Evolutionary conservation across 768 basidiomycete genomes (phyloP).

Genomic region (Boletus patriciae): DNA sequence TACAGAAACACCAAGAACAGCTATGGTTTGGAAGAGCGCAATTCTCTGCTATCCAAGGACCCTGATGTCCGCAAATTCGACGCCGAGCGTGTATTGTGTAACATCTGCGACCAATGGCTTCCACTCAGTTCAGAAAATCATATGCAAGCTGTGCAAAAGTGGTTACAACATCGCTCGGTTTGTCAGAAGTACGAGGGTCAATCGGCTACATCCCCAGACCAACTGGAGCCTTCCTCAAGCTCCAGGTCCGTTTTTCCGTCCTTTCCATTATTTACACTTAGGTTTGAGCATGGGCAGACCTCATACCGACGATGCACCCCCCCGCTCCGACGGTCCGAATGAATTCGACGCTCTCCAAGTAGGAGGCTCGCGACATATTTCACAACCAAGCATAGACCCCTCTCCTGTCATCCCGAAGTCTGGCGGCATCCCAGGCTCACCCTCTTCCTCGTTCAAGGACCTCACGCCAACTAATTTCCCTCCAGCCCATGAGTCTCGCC

Average conservation of each 20-base stretch:
- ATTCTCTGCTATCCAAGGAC: constrained; percentile 58
- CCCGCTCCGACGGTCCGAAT: constrained; percentile 31
- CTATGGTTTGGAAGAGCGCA: constrained; percentile 61
- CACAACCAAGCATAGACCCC: constrained; percentile 11
- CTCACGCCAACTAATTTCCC: constrained; percentile 58
- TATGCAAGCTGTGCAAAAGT: constrained; percentile 58
- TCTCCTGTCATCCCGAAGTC: constrained; percentile 13
- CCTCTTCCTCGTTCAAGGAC: constrained; percentile 51
- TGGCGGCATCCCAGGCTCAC: constrained; percentile 26
- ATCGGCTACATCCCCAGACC: constrained; percentile 9
- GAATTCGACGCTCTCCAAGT: constrained; percentile 21
- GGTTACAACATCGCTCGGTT: constrained; percentile 59
- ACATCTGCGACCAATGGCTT: constrained; percentile 70
- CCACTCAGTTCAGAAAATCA: constrained; percentile 59
- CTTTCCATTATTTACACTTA: constrained; percentile 3
- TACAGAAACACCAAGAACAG: constrained; percentile 46
- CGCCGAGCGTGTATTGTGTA: constrained; percentile 67
- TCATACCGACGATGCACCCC: constrained; percentile 25
- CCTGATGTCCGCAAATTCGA: constrained; percentile 75
- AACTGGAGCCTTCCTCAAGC: constrained; percentile 24
- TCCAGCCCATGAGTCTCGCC: constrained; percentile 61
- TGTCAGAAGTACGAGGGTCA: constrained; percentile 44
- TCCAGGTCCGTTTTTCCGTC: constrained; percentile 18
- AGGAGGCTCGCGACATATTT: constrained; percentile 23
- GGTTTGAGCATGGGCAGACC: constrained; percentile 7